A percentile compares a stretch with the other conserved stretches of the same genome.
Conservation (phyloP, 2,329 filamentous ascomycete species). For the Aspergillus eucalypticola region DNA sequence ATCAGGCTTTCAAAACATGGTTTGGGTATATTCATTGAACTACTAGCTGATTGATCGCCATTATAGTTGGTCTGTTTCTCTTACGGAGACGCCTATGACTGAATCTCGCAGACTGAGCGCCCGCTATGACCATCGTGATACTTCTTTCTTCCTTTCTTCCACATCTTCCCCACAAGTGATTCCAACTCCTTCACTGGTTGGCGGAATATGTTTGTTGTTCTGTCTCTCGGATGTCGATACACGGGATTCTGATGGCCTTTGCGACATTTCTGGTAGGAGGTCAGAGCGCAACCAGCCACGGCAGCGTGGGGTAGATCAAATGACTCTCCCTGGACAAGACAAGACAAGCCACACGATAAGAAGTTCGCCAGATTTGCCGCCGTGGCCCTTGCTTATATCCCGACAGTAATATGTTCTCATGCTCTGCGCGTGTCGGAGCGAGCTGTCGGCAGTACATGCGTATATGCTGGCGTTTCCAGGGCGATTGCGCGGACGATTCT, state of each 20-base stretch:
- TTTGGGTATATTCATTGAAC: too few species aligned
- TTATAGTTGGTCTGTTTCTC: neutral
- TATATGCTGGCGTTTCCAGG: neutral
- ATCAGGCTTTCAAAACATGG: too few species aligned
- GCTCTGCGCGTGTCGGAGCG: neutral
- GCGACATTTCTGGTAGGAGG: neutral
- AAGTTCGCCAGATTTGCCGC: neutral
- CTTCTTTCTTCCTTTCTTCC: neutral
- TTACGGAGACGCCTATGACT: neutral
- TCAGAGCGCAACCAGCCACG: neutral
- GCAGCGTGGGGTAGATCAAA: neutral
- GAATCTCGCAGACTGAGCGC: neutral
- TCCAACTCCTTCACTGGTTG: neutral
- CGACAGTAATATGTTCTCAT: neutral
- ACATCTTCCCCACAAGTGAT: neutral
- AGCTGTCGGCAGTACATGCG: too few species aligned
- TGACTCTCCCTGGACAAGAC: neutral
- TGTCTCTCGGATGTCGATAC: neutral
- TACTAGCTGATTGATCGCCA: neutral
- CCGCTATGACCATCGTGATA: neutral
- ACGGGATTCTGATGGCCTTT: neutral
- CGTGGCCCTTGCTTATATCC: neutral
- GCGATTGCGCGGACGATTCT: neutral
- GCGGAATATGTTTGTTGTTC: neutral
- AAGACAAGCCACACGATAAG: neutral